Conservation (phyloP, 768 basidiomycete genomes). For the Daedalea quercina region DNA sequence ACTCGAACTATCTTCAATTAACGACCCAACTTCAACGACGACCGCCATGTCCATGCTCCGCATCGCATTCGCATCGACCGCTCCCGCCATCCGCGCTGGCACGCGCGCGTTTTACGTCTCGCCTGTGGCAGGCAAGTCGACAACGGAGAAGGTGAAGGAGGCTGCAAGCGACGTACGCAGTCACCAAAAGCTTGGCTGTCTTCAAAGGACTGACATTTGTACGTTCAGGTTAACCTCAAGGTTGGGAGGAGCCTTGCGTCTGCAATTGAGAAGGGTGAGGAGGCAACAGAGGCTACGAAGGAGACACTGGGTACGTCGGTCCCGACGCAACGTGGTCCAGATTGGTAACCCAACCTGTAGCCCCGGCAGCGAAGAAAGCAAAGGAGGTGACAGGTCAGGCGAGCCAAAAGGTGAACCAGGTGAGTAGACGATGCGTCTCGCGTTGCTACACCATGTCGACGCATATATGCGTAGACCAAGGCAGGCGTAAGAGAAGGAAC, state of each 20-base stretch:
- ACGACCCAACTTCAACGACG: too few relatives aligned
- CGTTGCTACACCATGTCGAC: neutral
- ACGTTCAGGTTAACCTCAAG: conserved; percentile 32
- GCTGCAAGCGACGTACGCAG: conserved; percentile 29
- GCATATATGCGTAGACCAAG: conserved; percentile 10
- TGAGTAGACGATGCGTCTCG: conserved; percentile 8
- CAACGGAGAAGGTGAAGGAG: conserved; percentile 33
- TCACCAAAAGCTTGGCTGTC: neutral
- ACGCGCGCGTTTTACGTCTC: conserved; percentile 25
- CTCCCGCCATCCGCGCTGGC: conserved; percentile 12
- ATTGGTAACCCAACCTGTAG: neutral
- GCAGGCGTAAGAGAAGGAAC: conserved; percentile 19
- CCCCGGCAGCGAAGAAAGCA: conserved; percentile 20
- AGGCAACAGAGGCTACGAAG: conserved; percentile 32
- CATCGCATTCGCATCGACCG: conserved; percentile 16
- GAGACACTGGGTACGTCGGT: conserved; percentile 25
- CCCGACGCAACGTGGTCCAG: too few relatives aligned
- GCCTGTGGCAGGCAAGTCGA: conserved; percentile 24
- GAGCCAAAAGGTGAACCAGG: conserved; percentile 35
- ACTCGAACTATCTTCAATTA: too few relatives aligned
- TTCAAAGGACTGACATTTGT: neutral
- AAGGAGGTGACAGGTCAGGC: conserved; percentile 27
- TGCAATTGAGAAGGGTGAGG: conserved; percentile 36
- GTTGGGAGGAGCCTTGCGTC: conserved; percentile 33
- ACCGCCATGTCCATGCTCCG: conserved; percentile 21